phyloP scores from a whole-genome alignment of 2,329 filamentous ascomycete species.

The Incumbomyces lentus region DNA sequence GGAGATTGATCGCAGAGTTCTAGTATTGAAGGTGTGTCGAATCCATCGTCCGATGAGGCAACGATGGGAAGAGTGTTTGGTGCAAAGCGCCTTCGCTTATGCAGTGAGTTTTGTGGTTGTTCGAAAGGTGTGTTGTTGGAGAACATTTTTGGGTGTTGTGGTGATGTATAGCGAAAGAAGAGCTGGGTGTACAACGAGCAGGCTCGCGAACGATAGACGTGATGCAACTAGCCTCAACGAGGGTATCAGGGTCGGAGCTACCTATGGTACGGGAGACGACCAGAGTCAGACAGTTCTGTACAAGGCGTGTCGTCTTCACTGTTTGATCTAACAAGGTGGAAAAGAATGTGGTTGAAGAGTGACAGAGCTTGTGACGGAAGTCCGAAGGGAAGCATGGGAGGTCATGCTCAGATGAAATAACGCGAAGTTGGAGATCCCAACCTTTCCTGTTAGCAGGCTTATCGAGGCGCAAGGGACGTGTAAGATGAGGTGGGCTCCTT shows the following conservation, averaged over 20 bases:
- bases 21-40: conserved; percentile 26
- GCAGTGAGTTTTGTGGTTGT: conserved; percentile 16
- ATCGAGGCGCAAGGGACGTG: conserved; percentile 2
- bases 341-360: conserved; percentile 1
- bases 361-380: neutral
- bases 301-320: neutral
- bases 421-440: conserved; percentile 1
- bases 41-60: conserved; percentile 14
- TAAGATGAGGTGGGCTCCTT: too few species aligned
- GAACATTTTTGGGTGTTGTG: conserved; percentile 1
- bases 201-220: neutral
- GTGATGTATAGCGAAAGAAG: too few species aligned
- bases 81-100: conserved; percentile 36
- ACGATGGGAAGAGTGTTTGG: conserved; percentile 27
- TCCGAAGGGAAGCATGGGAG: neutral
- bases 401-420: neutral
- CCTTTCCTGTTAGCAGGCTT: neutral
- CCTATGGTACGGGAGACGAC: neutral
- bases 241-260: too few species aligned
- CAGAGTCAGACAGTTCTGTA: neutral
- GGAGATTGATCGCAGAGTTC: conserved; percentile 29
- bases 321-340: neutral
- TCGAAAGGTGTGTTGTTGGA: neutral
- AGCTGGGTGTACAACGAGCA: too few species aligned
- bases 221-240: too few species aligned